A percentile compares a stretch with the other conserved stretches of the same genome.
These are phyloP conservation scores for Thelephora terrestris DNA, from an alignment of 1,284 basidiomycete genomes.

Conservation along the genomic window DNA sequence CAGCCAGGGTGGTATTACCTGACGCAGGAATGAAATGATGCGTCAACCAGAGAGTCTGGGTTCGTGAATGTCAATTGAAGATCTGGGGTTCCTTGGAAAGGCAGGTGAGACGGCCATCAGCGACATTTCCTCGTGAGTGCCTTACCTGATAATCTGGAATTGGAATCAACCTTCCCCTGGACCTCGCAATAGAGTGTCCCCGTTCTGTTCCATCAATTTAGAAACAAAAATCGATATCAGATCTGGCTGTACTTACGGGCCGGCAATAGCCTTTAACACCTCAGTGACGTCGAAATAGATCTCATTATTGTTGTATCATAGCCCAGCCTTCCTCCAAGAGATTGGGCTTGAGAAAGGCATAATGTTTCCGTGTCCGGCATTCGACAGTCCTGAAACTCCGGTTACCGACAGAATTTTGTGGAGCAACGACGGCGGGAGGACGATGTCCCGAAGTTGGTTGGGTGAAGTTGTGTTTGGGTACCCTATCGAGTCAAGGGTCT, in stretches of 20 bases:
- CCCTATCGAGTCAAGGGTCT: slow-evolving; percentile 87
- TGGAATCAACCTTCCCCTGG: slow-evolving; percentile 75
- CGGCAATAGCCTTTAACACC: slow-evolving; percentile 75
- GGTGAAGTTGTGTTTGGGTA: slow-evolving; percentile 92
- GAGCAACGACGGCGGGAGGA: slow-evolving; percentile 80
- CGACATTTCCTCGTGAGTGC: background rate
- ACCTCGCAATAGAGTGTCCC: slow-evolving; percentile 53
- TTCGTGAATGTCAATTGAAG: slow-evolving; percentile 76
- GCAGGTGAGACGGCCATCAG: background rate
- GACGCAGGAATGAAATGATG: slow-evolving; percentile 87
- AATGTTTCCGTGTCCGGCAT: slow-evolving; percentile 15
- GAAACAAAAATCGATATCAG: too few relatives aligned
- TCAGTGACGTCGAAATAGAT: slow-evolving; percentile 91
- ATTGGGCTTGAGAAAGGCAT: slow-evolving; percentile 46
- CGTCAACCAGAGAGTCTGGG: slow-evolving; percentile 63
- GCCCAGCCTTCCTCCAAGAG: slow-evolving; percentile 84
- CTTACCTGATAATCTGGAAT: slow-evolving; percentile 71
- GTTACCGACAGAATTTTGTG: slow-evolving; percentile 61
- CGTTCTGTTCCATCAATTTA: slow-evolving; percentile 53
- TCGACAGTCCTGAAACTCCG: slow-evolving; percentile 36
- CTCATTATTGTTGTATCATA: slow-evolving; percentile 85
- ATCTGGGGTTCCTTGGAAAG: slow-evolving; percentile 70
- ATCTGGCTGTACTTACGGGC: slow-evolving; percentile 43
- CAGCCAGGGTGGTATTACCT: slow-evolving; percentile 35
- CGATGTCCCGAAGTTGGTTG: slow-evolving; percentile 70